Percentiles rank a stretch among this genome's conserved stretches.
Conservation (phyloP, 2,329 filamentous ascomycete genomes). For the Xylaria sp. region DNA sequence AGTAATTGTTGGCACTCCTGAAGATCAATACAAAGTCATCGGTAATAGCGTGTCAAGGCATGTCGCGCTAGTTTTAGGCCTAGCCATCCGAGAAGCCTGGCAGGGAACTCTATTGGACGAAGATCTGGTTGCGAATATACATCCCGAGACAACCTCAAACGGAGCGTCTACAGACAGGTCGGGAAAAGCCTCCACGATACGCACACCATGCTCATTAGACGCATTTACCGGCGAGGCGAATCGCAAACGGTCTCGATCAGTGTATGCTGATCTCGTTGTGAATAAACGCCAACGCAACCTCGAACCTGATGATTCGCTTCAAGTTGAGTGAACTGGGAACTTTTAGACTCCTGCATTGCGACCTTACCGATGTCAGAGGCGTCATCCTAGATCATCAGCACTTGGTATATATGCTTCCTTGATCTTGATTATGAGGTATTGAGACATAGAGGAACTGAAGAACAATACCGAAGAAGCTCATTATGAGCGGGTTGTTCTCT, state of each 20-base stretch:
- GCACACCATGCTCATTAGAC: conserved; percentile 16
- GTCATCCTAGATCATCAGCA: not conserved
- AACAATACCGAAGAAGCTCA: not conserved
- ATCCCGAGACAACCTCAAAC: not conserved
- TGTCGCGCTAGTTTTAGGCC: conserved; percentile 73
- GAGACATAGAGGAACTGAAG: not conserved
- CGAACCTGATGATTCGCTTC: not conserved
- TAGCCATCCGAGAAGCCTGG: conserved; percentile 71
- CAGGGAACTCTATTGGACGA: conserved; percentile 50
- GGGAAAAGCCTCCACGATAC: conserved; percentile 16
- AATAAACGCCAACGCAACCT: conserved; percentile 33
- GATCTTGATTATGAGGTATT: not conserved
- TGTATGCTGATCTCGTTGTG: conserved; percentile 34
- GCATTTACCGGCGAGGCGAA: conserved; percentile 34
- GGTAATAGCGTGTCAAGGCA: conserved; percentile 82
- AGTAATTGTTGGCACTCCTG: conserved; percentile 69
- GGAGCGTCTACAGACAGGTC: conserved; percentile 4
- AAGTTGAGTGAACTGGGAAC: not conserved
- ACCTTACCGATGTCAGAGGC: not conserved
- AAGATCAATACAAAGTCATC: conserved; percentile 71
- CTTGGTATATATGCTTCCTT: not conserved
- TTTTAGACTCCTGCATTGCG: not conserved
- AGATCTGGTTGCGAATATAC: not conserved
- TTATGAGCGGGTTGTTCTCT: not conserved
- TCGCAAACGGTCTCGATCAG: conserved; percentile 36